A percentile compares a stretch with the other conserved stretches of the same genome.
These are phyloP conservation scores for Colletotrichum simmondsii DNA, from an alignment of 2,329 filamentous ascomycete genomes.

Conservation along the genomic window DNA sequence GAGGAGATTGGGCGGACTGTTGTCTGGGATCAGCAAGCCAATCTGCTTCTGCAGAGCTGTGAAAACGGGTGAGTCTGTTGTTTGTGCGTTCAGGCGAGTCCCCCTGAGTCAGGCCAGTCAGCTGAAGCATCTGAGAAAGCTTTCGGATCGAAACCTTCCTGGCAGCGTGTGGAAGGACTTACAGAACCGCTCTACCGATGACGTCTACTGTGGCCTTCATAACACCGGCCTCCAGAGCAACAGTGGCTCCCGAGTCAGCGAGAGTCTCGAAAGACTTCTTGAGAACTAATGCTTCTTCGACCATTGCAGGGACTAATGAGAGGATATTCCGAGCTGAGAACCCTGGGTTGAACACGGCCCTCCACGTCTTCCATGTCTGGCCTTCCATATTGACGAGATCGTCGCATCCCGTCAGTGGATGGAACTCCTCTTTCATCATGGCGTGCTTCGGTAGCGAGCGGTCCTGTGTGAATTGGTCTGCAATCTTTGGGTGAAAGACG, in stretches of 20 bases:
- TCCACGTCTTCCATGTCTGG: conserved; percentile 42
- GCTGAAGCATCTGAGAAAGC: not conserved
- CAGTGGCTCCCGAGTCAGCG: not conserved
- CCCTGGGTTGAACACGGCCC: conserved; percentile 45
- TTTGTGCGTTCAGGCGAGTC: conserved; percentile 1
- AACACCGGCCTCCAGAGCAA: conserved; percentile 46
- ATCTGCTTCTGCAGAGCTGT: conserved; percentile 1
- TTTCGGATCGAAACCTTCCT: no score
- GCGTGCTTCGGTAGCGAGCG: conserved; percentile 38
- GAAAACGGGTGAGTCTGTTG: not conserved
- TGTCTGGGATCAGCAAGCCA: not conserved
- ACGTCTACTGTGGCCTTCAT: conserved; percentile 52
- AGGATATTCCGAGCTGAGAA: conserved; percentile 49
- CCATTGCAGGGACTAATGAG: conserved; percentile 46
- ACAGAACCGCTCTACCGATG: conserved; percentile 48
- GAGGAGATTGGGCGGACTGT: not conserved
- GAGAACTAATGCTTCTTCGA: conserved; percentile 50
- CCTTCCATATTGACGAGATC: conserved; percentile 47
- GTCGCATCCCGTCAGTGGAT: conserved; percentile 43
- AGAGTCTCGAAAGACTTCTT: not conserved
- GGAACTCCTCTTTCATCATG: conserved; percentile 42
- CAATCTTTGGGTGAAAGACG: conserved; percentile 36
- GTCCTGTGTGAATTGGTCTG: conserved; percentile 40
- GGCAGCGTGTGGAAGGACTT: not conserved
- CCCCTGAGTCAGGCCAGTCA: not conserved